Evolutionary conservation across 192 early-diverging fungal genomes (phyloP), one percentile per base, ranked within the genome.

Genomic region (Coemansia biformis): DNA sequence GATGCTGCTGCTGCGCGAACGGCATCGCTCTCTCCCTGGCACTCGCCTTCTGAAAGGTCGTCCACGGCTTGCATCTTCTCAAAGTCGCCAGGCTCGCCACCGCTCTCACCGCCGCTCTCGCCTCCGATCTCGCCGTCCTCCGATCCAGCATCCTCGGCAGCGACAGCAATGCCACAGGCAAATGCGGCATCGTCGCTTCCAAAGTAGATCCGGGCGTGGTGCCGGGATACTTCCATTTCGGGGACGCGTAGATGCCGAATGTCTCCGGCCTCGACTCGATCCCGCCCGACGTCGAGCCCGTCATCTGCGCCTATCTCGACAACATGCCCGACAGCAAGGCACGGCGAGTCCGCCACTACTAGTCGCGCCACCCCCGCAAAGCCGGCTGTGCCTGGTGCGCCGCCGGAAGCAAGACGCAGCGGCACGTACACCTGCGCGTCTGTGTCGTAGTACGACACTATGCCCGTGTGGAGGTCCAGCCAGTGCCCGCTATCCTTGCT

Each of bases 221-320:
- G 80, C 38, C 81, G 79, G 26, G 81, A 83, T 0, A 82, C 76
- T 11, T 58, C 68, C 65, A 87, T 82, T 18, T 85, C 83, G 0
- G 78, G 73, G 30, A 87, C 60, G 6, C 86, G 77, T 29, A 87
- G 43, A 4, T 80, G 76, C 12, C 51, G 73, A 9, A 24, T 8
- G 12, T 17, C 35, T 8, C 68, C 69, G 46, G 61, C 73, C 15
- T 74, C 65, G 26, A 47, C 21, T 28, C 74, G 57, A 62, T 87
- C 86, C 5, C 86, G 63, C 0, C 86, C 86, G 35, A 85, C 66
- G 3, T 34, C 38, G 0, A 84, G 76, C 2, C 79, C 50, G 4
- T 79, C 81, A 3, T 76, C 67, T 1, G 55, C 63, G 22, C 77
- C 78, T 28, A 87, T 57, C 26, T 84, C 56, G 4, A 79, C 73